Evolutionary conservation across 129 eudicot genomes (phyloP), one percentile per base, ranked within the genome.

Genomic region (Flaveria bidentis): DNA sequence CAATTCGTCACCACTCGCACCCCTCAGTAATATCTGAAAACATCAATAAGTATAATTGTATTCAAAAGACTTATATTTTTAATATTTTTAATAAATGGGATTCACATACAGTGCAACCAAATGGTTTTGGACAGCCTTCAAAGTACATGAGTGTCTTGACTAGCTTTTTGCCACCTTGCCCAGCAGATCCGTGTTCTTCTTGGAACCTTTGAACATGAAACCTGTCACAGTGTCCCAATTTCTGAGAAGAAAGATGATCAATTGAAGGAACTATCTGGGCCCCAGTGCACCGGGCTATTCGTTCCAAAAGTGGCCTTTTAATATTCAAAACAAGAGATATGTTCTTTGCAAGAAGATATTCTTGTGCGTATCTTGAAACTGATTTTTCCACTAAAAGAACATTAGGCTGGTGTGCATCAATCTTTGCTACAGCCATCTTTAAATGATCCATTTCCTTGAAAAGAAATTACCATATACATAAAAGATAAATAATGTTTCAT

Each of bases 101-200:
- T 47, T 57, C 46, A 86, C 97, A 86, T 86, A 95, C 99, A 17
- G 99, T 95, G 87, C 90, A 95, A 68, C 99, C 99, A 28, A 91
- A 86, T 72, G 99, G 99, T 84, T 89, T 95, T 67, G 99, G 99
- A 74, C 99, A 95, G 46, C 97, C 99, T 86, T 94, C 99, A 85
- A 94, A 91, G 82, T 87, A 87, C 99, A 94, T 94, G 73, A 94
- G 80, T 33, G 97, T 94, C 81, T 94, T 94, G 76, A 86, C 88
- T 52, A 85, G 82, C 82, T 91, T 95, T 84, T 89, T 95, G 68
- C 97, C 97, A 76, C 60, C 76, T 83, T 87, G 96, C 41, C 92
- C 96, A 72, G 96, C 97, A 25, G 81, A 57, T 39, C 99, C 99
- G 82, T 95, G 97, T 75, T 91, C 97, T 83, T 95, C 99, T 8